Conservation (phyloP, 306 rosid genomes). For the Casuarina glauca region DNA sequence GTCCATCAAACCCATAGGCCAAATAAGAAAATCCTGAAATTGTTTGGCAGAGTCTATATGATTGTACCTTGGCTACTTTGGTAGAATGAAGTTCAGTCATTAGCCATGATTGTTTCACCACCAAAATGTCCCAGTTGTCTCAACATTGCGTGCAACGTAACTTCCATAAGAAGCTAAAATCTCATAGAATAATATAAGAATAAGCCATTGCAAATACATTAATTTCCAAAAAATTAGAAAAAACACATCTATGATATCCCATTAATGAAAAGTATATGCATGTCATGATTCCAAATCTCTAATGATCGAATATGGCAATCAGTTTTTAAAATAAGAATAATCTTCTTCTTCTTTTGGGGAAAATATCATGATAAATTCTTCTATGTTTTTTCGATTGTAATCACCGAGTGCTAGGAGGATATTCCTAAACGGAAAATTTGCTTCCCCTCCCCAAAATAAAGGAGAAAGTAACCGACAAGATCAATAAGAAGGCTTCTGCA, state of each 20-base stretch:
- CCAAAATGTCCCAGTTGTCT: slow-evolving; percentile 75
- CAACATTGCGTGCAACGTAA: slow-evolving; percentile 66
- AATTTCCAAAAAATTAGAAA: not conserved
- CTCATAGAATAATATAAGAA: slow-evolving; percentile 2
- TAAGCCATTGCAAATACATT: not conserved
- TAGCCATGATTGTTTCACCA: slow-evolving; percentile 57
- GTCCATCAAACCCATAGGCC: not conserved
- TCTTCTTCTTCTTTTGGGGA: no score
- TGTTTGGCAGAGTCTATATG: slow-evolving; percentile 1
- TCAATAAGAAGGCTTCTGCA: not conserved
- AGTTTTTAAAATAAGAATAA: no score
- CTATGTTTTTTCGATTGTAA: no score
- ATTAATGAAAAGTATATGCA: not conserved
- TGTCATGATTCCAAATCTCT: no score
- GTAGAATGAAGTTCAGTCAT: slow-evolving; percentile 83
- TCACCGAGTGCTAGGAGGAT: not conserved
- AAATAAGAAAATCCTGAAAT: slow-evolving; percentile 1
- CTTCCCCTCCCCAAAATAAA: not conserved
- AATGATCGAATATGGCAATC: not conserved
- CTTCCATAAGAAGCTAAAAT: slow-evolving; percentile 21
- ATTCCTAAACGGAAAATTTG: no score
- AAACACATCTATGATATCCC: not conserved
- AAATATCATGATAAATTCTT: no score
- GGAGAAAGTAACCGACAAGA: not conserved
- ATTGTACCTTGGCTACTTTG: slow-evolving; percentile 68